Evolutionary conservation across 805 yeast species (phyloP), one percentile per base, ranked within the genome.

Genomic region (Wickerhamiella kurtzmanii): DNA sequence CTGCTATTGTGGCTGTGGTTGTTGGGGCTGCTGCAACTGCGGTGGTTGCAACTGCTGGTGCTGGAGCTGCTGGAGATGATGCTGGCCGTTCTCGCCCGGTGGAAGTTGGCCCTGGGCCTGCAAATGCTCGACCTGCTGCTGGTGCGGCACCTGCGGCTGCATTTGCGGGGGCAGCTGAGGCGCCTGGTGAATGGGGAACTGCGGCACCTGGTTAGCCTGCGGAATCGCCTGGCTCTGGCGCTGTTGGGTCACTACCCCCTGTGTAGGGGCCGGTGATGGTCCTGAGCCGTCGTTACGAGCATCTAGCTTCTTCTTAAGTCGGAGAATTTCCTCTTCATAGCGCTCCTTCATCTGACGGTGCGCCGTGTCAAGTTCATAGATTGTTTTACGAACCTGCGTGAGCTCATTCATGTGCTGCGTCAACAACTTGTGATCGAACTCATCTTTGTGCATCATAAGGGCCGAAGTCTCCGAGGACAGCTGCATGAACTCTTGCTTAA

Each of bases 281-380:
- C 37, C n/a, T n/a, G n/a, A n/a, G n/a, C n/a, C 32, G 32, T 25
- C 32, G 42, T 48, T 44, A 16, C 45, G 48, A 15, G 53, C 52
- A 57, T 86, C 95, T 54, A 89, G 72, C 62, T 87, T 95, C 53
- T 79, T 77, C 64, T 89, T 87, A 64, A 89, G 73, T 56, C 92
- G 73, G 61, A 77, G 70, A 48, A 92, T 82, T 66, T 89, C 97
- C 58, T 84, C 95, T 64, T 89, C 96, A 66, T 89, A 92, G 42
- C 88, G 87, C 60, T 89, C 96, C 67, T 89, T 88, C 75, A 92
- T 83, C 62, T 85, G 84, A 56, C 95, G 75, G 69, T 89, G 97
- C 37, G 95, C 89, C 74, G 81, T 76, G 64, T 89, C 96, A 58
- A 89, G 74, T 62, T 92, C 97, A 61, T 80, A 87, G 22, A 89